Percentiles rank a stretch among this genome's conserved stretches.
Evolutionary conservation across 345 rosid species (phyloP).

Genomic region (Capsella bursapastoris): DNA sequence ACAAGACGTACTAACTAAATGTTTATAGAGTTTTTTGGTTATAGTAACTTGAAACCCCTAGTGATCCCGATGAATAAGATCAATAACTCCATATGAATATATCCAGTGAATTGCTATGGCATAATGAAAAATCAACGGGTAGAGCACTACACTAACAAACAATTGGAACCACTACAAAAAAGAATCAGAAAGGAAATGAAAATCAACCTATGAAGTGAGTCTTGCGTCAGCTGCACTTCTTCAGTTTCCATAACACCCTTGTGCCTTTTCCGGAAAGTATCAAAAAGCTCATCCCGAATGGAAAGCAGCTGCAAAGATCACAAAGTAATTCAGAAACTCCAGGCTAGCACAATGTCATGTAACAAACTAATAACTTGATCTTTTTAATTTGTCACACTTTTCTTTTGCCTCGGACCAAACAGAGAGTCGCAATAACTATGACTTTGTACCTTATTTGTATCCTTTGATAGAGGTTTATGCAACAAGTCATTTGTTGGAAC

Average conservation of each 20-base stretch:
- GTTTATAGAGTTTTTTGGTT: neutral
- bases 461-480: conserved; percentile 10
- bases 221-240: conserved; percentile 86
- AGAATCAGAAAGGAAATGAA: conserved; percentile 26
- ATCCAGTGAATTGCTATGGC: conserved; percentile 14
- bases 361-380: conserved; percentile 5
- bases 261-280: conserved; percentile 92
- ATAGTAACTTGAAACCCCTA: neutral
- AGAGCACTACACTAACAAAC: conserved; percentile 8
- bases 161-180: conserved; percentile 2
- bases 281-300: conserved; percentile 93
- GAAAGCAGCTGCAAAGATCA: conserved; percentile 65
- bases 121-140: neutral
- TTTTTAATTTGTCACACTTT: neutral
- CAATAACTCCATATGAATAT: conserved; percentile 21
- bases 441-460: conserved; percentile 1
- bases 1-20: neutral
- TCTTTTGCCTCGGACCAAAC: neutral
- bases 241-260: conserved; percentile 88
- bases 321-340: conserved; percentile 17
- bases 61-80: conserved; percentile 6
- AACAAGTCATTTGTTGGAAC: conserved; percentile 31
- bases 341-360: conserved; percentile 14
- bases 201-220: conserved; percentile 78
- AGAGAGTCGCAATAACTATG: conserved; percentile 17